phyloP scores from a whole-genome alignment of 352 stramenopile genomes.

The Phytopythium boreale region DNA sequence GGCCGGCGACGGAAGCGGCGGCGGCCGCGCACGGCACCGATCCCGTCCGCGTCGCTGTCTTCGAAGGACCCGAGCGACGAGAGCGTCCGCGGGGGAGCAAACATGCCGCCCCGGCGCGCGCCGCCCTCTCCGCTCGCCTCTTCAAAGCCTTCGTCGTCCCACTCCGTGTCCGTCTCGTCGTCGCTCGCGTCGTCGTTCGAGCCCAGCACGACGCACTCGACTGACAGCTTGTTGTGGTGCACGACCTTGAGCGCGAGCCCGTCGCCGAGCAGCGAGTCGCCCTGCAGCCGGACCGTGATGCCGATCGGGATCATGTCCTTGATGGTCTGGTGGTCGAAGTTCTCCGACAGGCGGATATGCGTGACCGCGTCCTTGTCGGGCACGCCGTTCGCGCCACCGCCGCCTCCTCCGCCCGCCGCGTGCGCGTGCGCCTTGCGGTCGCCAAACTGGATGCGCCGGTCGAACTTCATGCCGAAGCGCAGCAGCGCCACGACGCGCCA shows the following conservation, averaged over 20 bases:
- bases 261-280: slow-evolving; percentile 75
- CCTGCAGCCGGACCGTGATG: slow-evolving; percentile 77
- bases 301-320: slow-evolving; percentile 88
- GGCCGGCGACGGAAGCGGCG: slow-evolving; percentile 18
- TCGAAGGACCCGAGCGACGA: slow-evolving; percentile 42
- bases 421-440: slow-evolving; percentile 42
- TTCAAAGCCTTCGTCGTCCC: slow-evolving; percentile 3
- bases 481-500: slow-evolving; percentile 87
- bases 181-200: slow-evolving; percentile 27
- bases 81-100: slow-evolving; percentile 29
- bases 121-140: background rate
- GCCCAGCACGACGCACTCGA: slow-evolving; percentile 80
- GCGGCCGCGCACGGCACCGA: slow-evolving; percentile 8
- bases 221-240: slow-evolving; percentile 79
- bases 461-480: slow-evolving; percentile 87
- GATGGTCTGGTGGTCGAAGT: slow-evolving; percentile 89
- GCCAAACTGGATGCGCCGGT: slow-evolving; percentile 76
- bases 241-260: slow-evolving; percentile 76
- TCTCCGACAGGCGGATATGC: slow-evolving; percentile 83
- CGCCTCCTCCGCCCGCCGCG: slow-evolving; percentile 11
- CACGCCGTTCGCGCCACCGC: slow-evolving; percentile 13
- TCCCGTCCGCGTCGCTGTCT: slow-evolving; percentile 24
- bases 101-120: slow-evolving; percentile 5
- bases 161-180: slow-evolving; percentile 9
- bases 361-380: slow-evolving; percentile 53